Evolutionary conservation across 2,329 filamentous ascomycete genomes (phyloP).

Genomic region (Penicillium expansum): DNA sequence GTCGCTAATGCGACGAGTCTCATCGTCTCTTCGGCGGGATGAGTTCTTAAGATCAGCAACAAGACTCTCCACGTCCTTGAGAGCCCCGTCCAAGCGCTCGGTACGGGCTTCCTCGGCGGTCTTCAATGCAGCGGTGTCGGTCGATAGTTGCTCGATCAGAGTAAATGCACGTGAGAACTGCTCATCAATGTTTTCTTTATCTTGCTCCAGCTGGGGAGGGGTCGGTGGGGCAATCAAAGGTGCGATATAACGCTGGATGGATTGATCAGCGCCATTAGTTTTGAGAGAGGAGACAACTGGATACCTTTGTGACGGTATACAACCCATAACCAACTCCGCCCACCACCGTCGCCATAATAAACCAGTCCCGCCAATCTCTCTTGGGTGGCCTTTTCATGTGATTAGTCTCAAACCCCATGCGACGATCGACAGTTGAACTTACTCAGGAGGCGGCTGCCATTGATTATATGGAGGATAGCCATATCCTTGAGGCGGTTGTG

Average conservation of each 20-base stretch:
- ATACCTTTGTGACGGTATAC: conserved; percentile 80
- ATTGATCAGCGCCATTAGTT: conserved; percentile 13
- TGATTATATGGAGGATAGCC: conserved; percentile 53
- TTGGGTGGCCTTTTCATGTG: conserved; percentile 55
- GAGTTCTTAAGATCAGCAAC: conserved; percentile 78
- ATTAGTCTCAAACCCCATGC: conserved; percentile 9
- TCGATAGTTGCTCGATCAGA: conserved; percentile 84
- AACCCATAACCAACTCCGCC: conserved; percentile 85
- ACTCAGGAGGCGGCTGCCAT: conserved; percentile 56
- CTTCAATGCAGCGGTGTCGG: conserved; percentile 87
- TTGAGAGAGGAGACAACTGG: background rate
- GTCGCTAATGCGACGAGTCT: conserved; percentile 79
- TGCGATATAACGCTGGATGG: conserved; percentile 73
- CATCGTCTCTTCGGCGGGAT: conserved; percentile 78
- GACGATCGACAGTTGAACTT: conserved; percentile 24
- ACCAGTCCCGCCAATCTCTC: conserved; percentile 97
- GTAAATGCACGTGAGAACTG: conserved; percentile 90
- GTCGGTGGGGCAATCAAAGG: conserved; percentile 92
- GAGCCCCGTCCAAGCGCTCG: conserved; percentile 74
- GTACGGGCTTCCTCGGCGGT: conserved; percentile 80
- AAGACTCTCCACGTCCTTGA: conserved; percentile 80
- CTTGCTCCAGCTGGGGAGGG: conserved; percentile 86
- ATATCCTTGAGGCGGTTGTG: conserved; percentile 46
- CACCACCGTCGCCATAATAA: conserved; percentile 97
- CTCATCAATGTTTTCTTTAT: conserved; percentile 89